Conservation (phyloP, 139 green algal species). For the Deuterostichococcus epilithicus region DNA sequence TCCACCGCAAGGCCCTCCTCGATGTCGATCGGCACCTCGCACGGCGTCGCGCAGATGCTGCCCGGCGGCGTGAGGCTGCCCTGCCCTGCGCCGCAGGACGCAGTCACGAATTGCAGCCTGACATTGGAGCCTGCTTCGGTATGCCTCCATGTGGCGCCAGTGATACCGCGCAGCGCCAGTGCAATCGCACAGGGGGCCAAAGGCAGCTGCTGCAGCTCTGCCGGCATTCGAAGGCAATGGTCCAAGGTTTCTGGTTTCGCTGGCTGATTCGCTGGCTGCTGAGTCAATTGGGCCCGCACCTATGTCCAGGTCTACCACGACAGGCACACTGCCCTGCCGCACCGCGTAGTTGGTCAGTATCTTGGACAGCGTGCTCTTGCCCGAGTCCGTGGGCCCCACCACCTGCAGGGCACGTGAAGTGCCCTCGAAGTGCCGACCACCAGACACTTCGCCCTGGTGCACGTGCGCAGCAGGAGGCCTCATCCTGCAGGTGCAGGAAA, state of each 20-base stretch:
- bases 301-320: conserved; percentile 87
- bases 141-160: too few species aligned
- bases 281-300: conserved; percentile 36
- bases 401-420: conserved; percentile 39
- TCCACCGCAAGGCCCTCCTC: conserved; percentile 66
- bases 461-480: too few species aligned
- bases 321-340: conserved; percentile 59
- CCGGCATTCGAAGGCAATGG: background rate
- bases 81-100: conserved; percentile 54
- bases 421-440: background rate
- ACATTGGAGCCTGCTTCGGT: too few species aligned
- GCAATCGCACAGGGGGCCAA: too few species aligned
- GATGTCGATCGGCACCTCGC: conserved; percentile 75
- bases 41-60: conserved; percentile 70
- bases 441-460: too few species aligned
- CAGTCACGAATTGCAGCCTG: too few species aligned
- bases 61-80: conserved; percentile 78
- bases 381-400: conserved; percentile 80
- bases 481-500: too few species aligned
- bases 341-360: conserved; percentile 89
- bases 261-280: background rate
- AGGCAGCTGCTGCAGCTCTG: background rate
- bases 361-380: conserved; percentile 79
- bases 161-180: background rate
- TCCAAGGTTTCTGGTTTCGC: background rate